Evolutionary conservation across 2,329 filamentous ascomycete species (phyloP), one percentile per base, ranked within the genome.

Genomic region (Exophiala alcalophila): DNA sequence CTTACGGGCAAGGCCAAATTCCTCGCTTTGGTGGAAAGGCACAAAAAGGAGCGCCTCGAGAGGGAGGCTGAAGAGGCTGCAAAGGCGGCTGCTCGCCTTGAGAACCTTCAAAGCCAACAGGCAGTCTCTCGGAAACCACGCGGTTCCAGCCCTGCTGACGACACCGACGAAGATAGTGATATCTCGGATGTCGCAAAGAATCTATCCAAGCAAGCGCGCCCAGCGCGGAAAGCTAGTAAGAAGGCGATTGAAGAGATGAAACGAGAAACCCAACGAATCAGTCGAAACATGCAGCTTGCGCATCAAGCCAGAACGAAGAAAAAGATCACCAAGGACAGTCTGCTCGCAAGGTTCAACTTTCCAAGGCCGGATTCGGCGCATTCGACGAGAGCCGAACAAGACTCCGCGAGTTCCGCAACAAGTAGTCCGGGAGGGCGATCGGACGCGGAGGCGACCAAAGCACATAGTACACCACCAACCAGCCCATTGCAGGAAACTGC

Each of bases 201-300:
- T 49, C 68, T 92, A 30, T 86, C 84, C 0, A 50, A 45, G 28
- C 41, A 50, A 21, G 72, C 76, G 18, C 80, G 83, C 3, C 83
- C 88, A 4, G 76, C 78, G 7, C 79, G 92, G 9, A 94, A 92
- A 61, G 90, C 92, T 0, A 91, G 90, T 69, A 97, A 91, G 69
- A 96, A 89, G 66, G 92, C 92, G 0, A 63, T 96, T 28, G 87
- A 96, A 61, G 91, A 97, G 55, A 96, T 98, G 84, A 84, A 85
- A 57, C 80, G 88, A 44, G 92, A 98, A 65, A 96, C 91, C 1
- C 92, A 98, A 68, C 81, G 92, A 20, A 79, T 98, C 68, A 83
- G 80, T 54, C 78, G 92, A 53, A 94, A 85, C 60, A 86, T 95
- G 78, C 91, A 97, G 64, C 76, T 98, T 34, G 80, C 86, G 1